Evolutionary conservation across 306 rosid species (phyloP), one percentile per base, ranked within the genome.

Genomic region (apple (Malus domestica)): DNA sequence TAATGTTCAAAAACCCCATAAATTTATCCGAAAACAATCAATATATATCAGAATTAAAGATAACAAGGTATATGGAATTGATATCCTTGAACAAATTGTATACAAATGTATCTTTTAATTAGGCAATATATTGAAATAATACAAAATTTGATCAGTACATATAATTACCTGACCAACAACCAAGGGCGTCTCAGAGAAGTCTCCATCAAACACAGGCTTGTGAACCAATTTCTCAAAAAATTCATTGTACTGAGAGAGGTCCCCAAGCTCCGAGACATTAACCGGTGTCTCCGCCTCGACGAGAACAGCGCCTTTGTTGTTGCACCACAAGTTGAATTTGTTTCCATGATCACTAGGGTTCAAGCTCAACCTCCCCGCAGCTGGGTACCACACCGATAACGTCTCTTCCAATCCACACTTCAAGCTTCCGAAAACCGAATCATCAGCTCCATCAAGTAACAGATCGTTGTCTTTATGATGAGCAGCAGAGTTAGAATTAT

Each of bases 81-180:
- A 14, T 58, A 29, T 58, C 27, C 12, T 58, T 4, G 8, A 22
- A 58, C 30, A 58, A 4, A n/a, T 10, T 58, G 22, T n/a, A 22
- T 58, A 4, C 3, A 58, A 6, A 58, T 58, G 2, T 58, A 10
- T 22, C 15, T 58, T 10, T 58, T 9, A 58, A 22, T 58, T 58
- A 58, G 27, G 29, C 10, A 58, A 58, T 58, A 58, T 58, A 58
- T 58, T 11, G 62, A 58, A 10, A 58, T 58, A 20, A 10, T 22
- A 22, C 4, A 20, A 58, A 58, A 15, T 58, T 23, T 25, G 20
- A 61, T 61, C 22, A 4, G 40, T 19, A 52, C 85, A 83, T 63
- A n/a, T 57, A n/a, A 22, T 57, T 57, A 91, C 97, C 95, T 91
- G 97, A 71, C 90, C 97, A 83, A 81, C 97, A 79, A 89, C 76